These are phyloP conservation scores for Keithomyces neogunnii DNA, from an alignment of 2,329 filamentous ascomycete genomes.

Conservation along the genomic window DNA sequence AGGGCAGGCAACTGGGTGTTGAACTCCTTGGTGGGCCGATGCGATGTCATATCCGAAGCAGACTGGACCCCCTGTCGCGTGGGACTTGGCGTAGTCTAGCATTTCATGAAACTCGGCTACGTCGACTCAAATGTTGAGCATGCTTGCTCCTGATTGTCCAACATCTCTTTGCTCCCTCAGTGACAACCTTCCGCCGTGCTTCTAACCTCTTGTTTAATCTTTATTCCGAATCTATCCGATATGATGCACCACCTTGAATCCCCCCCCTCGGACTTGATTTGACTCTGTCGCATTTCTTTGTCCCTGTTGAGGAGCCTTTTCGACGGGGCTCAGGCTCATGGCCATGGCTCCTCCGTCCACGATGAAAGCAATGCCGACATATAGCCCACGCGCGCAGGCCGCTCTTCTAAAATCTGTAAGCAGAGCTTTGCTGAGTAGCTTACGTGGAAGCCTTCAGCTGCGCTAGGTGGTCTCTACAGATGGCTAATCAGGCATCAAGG, in stretches of 20 bases:
- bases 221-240: not conserved
- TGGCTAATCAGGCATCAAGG: constrained; percentile 13
- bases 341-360: constrained; percentile 1
- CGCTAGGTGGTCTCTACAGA: constrained; percentile 2
- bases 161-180: too few species aligned
- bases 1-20: too few species aligned
- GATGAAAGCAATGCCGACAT: constrained; percentile 24
- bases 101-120: too few species aligned
- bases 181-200: too few species aligned
- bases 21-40: too few species aligned
- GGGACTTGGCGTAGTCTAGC: too few species aligned
- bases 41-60: too few species aligned
- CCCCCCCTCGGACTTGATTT: not conserved
- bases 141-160: too few species aligned
- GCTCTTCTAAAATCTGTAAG: constrained; percentile 50
- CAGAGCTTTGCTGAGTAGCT: constrained; percentile 4
- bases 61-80: too few species aligned
- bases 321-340: not conserved
- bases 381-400: constrained; percentile 36
- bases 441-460: not conserved
- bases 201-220: too few species aligned
- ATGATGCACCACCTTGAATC: not conserved
- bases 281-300: not conserved
- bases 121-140: too few species aligned
- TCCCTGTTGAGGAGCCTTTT: not conserved